Percentiles rank a stretch among this genome's conserved stretches.
phyloP scores from a whole-genome alignment of 177 flowering plant genomes.

The Telopea speciosissima region DNA sequence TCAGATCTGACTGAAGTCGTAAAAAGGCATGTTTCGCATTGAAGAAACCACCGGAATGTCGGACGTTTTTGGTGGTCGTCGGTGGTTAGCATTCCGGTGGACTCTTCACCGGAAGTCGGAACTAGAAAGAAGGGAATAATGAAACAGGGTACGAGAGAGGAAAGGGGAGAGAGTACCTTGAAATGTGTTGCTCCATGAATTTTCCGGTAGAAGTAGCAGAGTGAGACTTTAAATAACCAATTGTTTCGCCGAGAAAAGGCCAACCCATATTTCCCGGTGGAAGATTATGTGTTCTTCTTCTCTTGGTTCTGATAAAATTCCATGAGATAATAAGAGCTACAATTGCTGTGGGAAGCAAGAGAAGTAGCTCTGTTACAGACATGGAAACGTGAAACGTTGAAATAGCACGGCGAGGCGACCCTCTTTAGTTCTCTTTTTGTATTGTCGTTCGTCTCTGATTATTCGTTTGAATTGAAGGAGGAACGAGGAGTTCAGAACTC shows the following conservation, averaged over 20 bases:
- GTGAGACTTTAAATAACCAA: slow-evolving; percentile 69
- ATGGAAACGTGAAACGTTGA: slow-evolving; percentile 26
- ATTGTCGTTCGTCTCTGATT: slow-evolving; percentile 7
- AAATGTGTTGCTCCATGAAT: slow-evolving; percentile 82
- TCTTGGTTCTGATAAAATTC: slow-evolving; percentile 30
- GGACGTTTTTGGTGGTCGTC: too few species aligned
- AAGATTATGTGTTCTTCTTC: slow-evolving; percentile 36
- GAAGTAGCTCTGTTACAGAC: slow-evolving; percentile 42
- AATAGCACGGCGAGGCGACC: neutral
- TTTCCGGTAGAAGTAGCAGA: slow-evolving; percentile 64
- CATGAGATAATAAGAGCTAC: slow-evolving; percentile 30
- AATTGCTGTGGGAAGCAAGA: slow-evolving; percentile 41
- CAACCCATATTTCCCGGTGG: slow-evolving; percentile 83
- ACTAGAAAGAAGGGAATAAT: too few species aligned
- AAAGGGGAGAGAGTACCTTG: slow-evolving; percentile 38
- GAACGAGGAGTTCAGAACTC: slow-evolving; percentile 5
- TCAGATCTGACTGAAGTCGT: too few species aligned
- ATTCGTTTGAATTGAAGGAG: slow-evolving; percentile 5
- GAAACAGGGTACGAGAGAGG: too few species aligned
- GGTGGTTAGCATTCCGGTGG: too few species aligned
- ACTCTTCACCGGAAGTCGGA: too few species aligned
- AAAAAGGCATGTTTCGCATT: too few species aligned
- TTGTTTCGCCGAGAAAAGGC: slow-evolving; percentile 89
- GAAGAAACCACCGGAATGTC: too few species aligned
- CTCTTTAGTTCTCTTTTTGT: slow-evolving; percentile 6